A percentile compares a stretch with the other conserved stretches of the same genome.
Conservation (phyloP, 2,329 filamentous ascomycete species). For the Curvularia verruculosa region DNA sequence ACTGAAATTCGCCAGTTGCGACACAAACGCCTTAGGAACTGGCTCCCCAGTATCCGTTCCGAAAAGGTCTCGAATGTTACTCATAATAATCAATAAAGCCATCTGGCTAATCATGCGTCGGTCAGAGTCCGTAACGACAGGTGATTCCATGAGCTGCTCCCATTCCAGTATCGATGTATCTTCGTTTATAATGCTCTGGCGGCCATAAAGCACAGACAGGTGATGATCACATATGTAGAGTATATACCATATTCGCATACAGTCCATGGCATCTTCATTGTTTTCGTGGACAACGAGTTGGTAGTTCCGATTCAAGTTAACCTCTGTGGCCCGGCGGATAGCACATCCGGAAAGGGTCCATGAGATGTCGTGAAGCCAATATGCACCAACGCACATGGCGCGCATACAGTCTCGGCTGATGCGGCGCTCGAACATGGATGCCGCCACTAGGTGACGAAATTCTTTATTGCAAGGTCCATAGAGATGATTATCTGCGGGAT, state of each 20-base stretch:
- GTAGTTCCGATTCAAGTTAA: conserved; percentile 55
- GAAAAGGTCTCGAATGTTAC: conserved; percentile 61
- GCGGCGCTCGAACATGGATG: conserved; percentile 63
- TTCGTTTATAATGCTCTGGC: conserved; percentile 64
- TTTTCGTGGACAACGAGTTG: conserved; percentile 49
- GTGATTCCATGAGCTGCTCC: conserved; percentile 61
- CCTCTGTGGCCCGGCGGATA: conserved; percentile 57
- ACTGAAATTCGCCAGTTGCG: conserved; percentile 55
- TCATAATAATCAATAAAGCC: conserved; percentile 63
- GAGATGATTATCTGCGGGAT: conserved; percentile 59
- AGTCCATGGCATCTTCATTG: conserved; percentile 57
- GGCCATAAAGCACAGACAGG: conserved; percentile 66
- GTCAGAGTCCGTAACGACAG: conserved; percentile 61
- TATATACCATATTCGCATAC: conserved; percentile 64
- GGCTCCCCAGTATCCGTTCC: conserved; percentile 61
- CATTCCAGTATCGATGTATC: conserved; percentile 64
- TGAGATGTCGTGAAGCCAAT: conserved; percentile 67
- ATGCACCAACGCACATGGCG: conserved; percentile 65
- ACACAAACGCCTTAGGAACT: conserved; percentile 58
- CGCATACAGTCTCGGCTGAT: conserved; percentile 64
- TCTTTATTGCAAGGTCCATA: conserved; percentile 63
- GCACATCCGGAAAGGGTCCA: conserved; percentile 66
- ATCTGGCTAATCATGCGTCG: conserved; percentile 65
- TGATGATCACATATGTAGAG: conserved; percentile 69
- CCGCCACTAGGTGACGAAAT: conserved; percentile 63